These are phyloP conservation scores for Rhizophora apiculata DNA, from an alignment of 345 rosid species.

Conservation along the genomic window DNA sequence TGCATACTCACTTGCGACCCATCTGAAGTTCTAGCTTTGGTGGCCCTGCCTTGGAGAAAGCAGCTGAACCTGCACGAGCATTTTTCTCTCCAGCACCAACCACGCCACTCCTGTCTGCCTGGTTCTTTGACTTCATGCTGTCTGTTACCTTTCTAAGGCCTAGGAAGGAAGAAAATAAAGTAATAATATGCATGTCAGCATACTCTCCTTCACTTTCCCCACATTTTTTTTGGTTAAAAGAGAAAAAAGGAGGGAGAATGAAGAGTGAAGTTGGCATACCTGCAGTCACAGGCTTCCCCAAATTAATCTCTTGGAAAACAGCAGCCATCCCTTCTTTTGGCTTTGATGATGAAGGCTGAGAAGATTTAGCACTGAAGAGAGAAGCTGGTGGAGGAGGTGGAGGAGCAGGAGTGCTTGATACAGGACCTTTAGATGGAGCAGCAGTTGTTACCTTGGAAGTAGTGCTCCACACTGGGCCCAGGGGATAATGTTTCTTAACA, in stretches of 20 bases:
- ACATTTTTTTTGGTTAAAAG: neutral
- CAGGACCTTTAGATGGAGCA: constrained; percentile 57
- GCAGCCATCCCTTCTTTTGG: constrained; percentile 90
- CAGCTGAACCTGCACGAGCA: constrained; percentile 40
- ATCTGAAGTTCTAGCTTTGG: constrained; percentile 93
- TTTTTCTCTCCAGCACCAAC: constrained; percentile 58
- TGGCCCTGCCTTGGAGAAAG: constrained; percentile 74
- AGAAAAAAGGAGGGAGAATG: neutral
- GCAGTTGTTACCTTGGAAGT: constrained; percentile 44
- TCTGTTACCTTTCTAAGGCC: constrained; percentile 83
- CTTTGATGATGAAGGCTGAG: constrained; percentile 69
- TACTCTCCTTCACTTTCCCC: neutral
- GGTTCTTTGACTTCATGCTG: constrained; percentile 93
- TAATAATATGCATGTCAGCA: constrained; percentile 8
- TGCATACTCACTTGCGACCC: constrained; percentile 85
- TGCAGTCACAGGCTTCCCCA: constrained; percentile 61
- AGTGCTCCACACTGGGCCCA: constrained; percentile 94
- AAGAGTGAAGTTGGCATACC: constrained; percentile 34
- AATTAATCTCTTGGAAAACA: constrained; percentile 81
- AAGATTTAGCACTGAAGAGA: constrained; percentile 65
- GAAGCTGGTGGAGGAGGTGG: constrained; percentile 85
- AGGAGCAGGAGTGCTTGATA: constrained; percentile 65
- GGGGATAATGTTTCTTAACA: constrained; percentile 77
- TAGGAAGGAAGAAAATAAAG: constrained; percentile 25
- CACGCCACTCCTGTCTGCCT: constrained; percentile 65